Base-by-base conservation (phyloP, 176 grass and related monocot genomes). In the Calamus simplicifolius region DNA sequence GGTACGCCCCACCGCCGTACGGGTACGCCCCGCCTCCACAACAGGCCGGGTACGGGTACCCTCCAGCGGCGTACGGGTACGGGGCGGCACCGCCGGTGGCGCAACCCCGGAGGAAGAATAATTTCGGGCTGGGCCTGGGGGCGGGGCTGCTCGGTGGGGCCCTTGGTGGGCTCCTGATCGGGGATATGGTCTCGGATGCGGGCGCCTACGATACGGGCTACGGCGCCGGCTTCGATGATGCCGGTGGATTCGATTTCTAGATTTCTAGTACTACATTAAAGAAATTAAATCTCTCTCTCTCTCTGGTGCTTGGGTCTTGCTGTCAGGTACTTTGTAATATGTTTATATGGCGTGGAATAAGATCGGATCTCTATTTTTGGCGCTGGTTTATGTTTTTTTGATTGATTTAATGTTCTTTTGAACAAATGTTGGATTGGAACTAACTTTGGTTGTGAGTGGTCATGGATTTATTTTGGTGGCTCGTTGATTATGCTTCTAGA, bases 81-180 rank as follows among this genome's bases (percentile, higher is more conserved):
- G 62, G 77, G 6, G 57, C 52, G 3, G 16, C 69, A 1, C 18
- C 21, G 21, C 59, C 17, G 19, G 19, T 50, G 10, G 69, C 43
- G 0, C 67, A 68, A 54, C 71, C 61, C 17, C 14, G 54, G 14
- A 61, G 38, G 72, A 55, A 19, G 19, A 65, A 31, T 29, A 73
- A 72, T 27, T 0, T 86, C 0, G 70, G 74, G 50, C 61, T 57
- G 66, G 85, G 70, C 6, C 70, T 78, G 7, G 82, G 68, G n/a
- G 74, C 75, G 6, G 78, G 89, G n/a, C 43, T 82, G 60, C 74
- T 81, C 5, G 53, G 76, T 26, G 88, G 88, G 27, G 87, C 87
- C 0, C 73, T 83, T 50, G 73, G 84, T 51, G 81, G 85, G 23
- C 77, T 86, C 54, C 52, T 83, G 43, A 58, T 79, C 21, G 70